These are phyloP conservation scores for Warburgia ugandensis DNA, from an alignment of 164 flowering plant genomes.

Conservation along the genomic window DNA sequence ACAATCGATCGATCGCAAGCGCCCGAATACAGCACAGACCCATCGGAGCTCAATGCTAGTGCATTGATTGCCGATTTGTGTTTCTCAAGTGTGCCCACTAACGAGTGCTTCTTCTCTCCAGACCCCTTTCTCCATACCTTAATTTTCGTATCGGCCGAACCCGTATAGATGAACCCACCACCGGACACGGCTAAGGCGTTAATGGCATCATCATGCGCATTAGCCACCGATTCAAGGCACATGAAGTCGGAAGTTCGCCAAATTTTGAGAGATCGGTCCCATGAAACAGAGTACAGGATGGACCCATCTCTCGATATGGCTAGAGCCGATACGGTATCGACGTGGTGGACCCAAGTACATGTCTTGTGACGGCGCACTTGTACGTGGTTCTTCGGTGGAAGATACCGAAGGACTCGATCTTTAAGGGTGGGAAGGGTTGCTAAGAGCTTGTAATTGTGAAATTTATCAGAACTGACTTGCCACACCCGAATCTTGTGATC, in stretches of 20 bases:
- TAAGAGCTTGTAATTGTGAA: constrained; percentile 20
- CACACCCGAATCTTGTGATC: constrained; percentile 86
- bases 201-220: constrained; percentile 88
- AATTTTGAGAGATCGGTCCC: constrained; percentile 81
- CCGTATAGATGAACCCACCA: constrained; percentile 65
- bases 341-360: constrained; percentile 80
- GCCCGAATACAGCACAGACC: constrained; percentile 63
- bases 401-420: constrained; percentile 44
- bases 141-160: constrained; percentile 82
- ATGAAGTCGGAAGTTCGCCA: constrained; percentile 69
- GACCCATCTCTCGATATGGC: constrained; percentile 52
- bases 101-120: constrained; percentile 41
- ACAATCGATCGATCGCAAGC: constrained; percentile 63
- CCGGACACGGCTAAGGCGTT: constrained; percentile 55
- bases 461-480: constrained; percentile 28
- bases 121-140: constrained; percentile 63
- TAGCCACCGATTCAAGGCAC: constrained; percentile 62
- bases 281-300: constrained; percentile 75
- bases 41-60: constrained; percentile 50
- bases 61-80: constrained; percentile 80
- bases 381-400: constrained; percentile 56
- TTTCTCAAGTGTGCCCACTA: constrained; percentile 50
- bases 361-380: constrained; percentile 65
- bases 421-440: constrained; percentile 74
- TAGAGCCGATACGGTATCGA: constrained; percentile 69